A percentile compares a stretch with the other conserved stretches of the same genome.
phyloP scores from a whole-genome alignment of 345 rosid genomes.

The Erucastrum elatum region DNA sequence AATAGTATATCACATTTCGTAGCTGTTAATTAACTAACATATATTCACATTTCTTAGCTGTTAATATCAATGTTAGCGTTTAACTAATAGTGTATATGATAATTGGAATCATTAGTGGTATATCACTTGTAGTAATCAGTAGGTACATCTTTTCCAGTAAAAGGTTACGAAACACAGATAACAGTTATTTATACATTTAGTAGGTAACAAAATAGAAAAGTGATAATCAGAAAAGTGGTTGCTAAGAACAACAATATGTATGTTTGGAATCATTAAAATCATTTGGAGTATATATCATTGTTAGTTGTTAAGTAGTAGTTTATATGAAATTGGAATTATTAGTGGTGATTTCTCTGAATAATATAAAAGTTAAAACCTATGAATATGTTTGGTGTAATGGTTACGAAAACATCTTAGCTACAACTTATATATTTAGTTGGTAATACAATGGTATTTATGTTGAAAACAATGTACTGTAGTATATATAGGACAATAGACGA shows the following conservation, averaged over 20 bases:
- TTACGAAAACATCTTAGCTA: not conserved
- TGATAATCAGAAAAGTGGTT: not conserved
- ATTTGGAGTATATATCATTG: not conserved
- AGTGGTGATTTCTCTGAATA: not conserved
- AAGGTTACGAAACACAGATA: no score
- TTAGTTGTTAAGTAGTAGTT: not conserved
- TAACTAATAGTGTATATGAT: no score
- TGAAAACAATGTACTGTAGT: not conserved
- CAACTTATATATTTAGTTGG: not conserved
- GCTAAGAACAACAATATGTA: not conserved
- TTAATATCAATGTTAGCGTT: no score
- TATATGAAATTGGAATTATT: not conserved
- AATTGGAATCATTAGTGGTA: no score
- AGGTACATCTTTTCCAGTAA: no score
- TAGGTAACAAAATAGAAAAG: not conserved
- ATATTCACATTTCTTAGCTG: no score
- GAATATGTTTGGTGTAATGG: not conserved
- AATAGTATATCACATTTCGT: no score
- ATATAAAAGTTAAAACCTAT: not conserved
- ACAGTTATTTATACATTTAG: no score
- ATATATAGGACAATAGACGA: not conserved
- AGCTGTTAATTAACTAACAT: no score
- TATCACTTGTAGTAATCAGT: no score
- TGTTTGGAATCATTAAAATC: not conserved
- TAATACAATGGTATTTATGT: not conserved